Evolutionary conservation across 805 yeast species (phyloP).

Genomic region (Barnettozyma vustinii): DNA sequence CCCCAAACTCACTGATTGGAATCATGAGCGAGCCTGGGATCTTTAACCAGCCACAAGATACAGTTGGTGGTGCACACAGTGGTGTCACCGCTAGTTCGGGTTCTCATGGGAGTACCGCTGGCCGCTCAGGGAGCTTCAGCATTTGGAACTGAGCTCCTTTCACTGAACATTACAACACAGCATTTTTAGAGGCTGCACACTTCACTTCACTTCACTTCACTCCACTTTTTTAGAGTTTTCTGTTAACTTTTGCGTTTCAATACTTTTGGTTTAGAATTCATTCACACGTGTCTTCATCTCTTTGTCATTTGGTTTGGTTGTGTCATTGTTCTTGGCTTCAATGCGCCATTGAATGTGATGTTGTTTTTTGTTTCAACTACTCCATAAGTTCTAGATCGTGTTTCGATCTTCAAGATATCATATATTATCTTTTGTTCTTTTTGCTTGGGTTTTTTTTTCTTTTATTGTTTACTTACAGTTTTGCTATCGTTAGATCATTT

Average conservation of each 20-base stretch:
- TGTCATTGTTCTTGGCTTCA: background rate
- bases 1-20: slow-evolving; percentile 4
- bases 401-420: background rate
- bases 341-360: background rate
- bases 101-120: background rate
- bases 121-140: slow-evolving; percentile 5
- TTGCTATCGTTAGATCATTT: background rate
- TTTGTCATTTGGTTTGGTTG: background rate
- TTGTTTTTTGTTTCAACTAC: background rate
- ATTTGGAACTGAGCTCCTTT: slow-evolving; percentile 5
- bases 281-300: background rate
- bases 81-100: background rate
- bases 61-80: background rate
- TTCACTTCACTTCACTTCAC: background rate
- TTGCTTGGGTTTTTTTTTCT: background rate
- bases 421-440: background rate
- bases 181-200: background rate
- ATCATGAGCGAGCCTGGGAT: slow-evolving; percentile 3
- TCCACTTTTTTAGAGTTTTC: no score
- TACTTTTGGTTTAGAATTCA: background rate
- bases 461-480: background rate
- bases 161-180: background rate
- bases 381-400: background rate
- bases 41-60: background rate
- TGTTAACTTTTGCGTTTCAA: background rate